Evolutionary conservation across 371 early-diverging fungal species (phyloP).

Genomic region (Apophysomyces sp.): DNA sequence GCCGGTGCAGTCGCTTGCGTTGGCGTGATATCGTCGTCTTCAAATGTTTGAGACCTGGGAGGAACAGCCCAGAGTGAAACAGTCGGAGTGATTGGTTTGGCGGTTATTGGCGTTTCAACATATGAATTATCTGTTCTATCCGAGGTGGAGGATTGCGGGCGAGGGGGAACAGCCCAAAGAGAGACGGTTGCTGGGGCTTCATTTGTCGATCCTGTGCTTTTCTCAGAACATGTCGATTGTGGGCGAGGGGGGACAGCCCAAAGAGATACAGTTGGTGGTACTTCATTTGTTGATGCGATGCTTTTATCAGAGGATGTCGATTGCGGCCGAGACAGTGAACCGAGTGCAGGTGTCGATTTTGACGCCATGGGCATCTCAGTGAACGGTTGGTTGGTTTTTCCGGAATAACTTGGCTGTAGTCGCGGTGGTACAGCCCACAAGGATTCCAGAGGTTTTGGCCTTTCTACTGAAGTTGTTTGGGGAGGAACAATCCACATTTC

Average conservation of each 20-base stretch:
- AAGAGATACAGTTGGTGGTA: slow-evolving; percentile 1
- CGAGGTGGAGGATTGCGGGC: not conserved
- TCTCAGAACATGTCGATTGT: slow-evolving; percentile 11
- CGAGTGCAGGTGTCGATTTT: not conserved
- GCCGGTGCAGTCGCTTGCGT: not conserved
- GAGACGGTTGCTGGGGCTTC: not conserved
- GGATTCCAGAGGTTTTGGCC: slow-evolving; percentile 9
- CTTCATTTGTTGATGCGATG: not conserved
- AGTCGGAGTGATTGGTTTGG: not conserved
- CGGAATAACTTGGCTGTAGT: not conserved
- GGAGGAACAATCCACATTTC: not conserved
- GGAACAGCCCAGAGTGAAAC: slow-evolving; percentile 4
- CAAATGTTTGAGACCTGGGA: not conserved
- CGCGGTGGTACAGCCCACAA: slow-evolving; percentile 15
- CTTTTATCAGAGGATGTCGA: not conserved
- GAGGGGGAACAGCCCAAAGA: slow-evolving; percentile 13
- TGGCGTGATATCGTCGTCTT: not conserved
- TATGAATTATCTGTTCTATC: not conserved
- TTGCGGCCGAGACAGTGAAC: not conserved
- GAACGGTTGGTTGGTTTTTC: not conserved
- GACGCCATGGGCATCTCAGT: not conserved
- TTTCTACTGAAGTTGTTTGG: not conserved
- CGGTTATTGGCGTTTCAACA: not conserved
- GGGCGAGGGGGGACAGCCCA: slow-evolving; percentile 22
- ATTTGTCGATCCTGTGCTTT: not conserved